These are phyloP conservation scores for Daldinia grandis DNA, from an alignment of 495 filamentous ascomycete species.

Conservation along the genomic window DNA sequence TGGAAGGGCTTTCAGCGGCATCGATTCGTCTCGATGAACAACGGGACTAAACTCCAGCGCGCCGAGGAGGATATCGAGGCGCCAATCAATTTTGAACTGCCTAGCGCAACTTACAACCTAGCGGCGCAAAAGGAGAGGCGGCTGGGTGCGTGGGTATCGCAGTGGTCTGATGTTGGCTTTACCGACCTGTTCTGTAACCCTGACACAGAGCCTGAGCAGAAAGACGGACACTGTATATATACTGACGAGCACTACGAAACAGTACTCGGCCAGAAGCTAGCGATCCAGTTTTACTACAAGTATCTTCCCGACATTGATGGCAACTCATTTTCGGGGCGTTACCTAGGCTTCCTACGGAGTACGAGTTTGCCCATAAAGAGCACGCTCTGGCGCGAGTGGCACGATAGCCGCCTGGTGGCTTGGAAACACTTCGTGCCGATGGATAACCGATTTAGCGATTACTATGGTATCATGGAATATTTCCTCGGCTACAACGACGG, in stretches of 20 bases:
- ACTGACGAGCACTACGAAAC: conserved; percentile 58
- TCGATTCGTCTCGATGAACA: conserved; percentile 71
- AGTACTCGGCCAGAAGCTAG: conserved; percentile 50
- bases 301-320: conserved; percentile 75
- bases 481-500: conserved; percentile 67
- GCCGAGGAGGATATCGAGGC: conserved; percentile 49
- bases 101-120: conserved; percentile 47
- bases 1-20: conserved; percentile 77
- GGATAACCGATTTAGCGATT: conserved; percentile 80
- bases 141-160: conserved; percentile 51
- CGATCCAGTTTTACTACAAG: conserved; percentile 68
- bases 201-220: conserved; percentile 36
- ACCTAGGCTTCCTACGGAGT: conserved; percentile 71
- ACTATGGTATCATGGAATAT: conserved; percentile 81
- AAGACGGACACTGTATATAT: conserved; percentile 58
- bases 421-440: conserved; percentile 87
- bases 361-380: conserved; percentile 74
- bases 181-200: conserved; percentile 56
- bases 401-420: conserved; percentile 71
- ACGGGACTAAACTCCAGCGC: conserved; percentile 62
- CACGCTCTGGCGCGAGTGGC: conserved; percentile 79
- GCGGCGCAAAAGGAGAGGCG: conserved; percentile 47
- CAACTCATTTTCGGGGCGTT: conserved; percentile 76
- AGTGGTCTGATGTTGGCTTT: conserved; percentile 58
- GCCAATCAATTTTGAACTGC: conserved; percentile 54